Evolutionary conservation across 345 rosid species (phyloP).

Genomic region (Linum usitatissimum): DNA sequence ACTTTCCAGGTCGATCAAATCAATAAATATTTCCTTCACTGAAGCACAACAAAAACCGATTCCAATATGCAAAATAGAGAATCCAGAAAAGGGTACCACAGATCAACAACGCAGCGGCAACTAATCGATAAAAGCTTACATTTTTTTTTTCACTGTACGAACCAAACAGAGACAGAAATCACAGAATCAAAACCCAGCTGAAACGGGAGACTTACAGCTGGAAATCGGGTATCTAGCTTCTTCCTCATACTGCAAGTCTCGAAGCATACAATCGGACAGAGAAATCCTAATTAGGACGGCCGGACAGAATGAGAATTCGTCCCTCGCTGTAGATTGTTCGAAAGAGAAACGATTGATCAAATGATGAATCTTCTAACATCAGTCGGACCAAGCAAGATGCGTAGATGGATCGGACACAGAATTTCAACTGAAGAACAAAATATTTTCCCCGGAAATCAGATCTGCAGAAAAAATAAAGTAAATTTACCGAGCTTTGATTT

Average conservation of each 20-base stretch:
- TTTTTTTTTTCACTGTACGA: not conserved
- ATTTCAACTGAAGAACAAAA: not conserved
- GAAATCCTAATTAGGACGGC: not conserved
- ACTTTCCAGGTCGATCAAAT: not conserved
- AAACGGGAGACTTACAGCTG: constrained; percentile 39
- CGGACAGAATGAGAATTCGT: not conserved
- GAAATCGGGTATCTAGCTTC: constrained; percentile 75
- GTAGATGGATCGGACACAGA: not conserved
- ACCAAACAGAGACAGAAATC: not conserved
- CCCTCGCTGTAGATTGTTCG: not conserved
- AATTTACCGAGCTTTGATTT: constrained; percentile 9
- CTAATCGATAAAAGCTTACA: not conserved
- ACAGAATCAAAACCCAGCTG: not conserved
- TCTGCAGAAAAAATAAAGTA: constrained; percentile 15
- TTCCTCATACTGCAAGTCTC: constrained; percentile 52
- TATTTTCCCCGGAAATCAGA: constrained; percentile 3
- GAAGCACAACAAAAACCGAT: not conserved
- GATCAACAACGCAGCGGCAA: not conserved
- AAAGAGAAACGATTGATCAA: constrained; percentile 1
- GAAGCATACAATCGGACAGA: constrained; percentile 17
- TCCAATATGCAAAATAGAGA: not conserved
- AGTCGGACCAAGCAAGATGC: not conserved
- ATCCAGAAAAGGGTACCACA: not conserved
- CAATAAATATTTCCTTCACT: not conserved
- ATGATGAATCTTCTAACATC: constrained; percentile 11